Percentiles rank a stretch among this genome's conserved stretches.
These are phyloP conservation scores for Rubus parviflorus DNA, from an alignment of 306 rosid genomes.

Conservation along the genomic window DNA sequence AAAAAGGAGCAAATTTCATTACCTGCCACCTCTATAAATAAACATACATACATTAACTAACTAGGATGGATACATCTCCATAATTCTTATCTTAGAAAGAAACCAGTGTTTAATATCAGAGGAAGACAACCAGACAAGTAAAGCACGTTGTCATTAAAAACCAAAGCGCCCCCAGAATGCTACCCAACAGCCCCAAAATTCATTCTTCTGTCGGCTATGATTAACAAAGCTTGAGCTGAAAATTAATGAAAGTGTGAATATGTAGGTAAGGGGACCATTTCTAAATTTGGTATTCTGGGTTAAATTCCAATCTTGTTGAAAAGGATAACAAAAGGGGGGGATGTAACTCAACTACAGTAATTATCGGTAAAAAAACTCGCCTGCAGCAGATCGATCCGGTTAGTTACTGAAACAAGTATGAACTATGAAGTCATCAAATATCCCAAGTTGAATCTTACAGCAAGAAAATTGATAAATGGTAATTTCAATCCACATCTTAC, in stretches of 20 bases:
- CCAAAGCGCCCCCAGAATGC: conserved; percentile 21
- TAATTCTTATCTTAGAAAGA: background rate
- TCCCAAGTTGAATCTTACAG: background rate
- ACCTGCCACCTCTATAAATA: background rate
- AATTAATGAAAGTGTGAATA: background rate
- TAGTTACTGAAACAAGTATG: background rate
- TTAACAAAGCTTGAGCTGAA: background rate
- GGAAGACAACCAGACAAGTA: conserved; percentile 23
- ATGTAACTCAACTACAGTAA: too few relatives aligned
- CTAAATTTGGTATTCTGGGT: background rate
- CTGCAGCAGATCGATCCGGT: too few relatives aligned
- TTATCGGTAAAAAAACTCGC: too few relatives aligned
- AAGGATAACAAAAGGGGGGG: background rate
- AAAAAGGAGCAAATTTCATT: background rate
- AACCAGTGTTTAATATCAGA: background rate
- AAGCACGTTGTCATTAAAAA: conserved; percentile 9
- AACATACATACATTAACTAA: background rate
- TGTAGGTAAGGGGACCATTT: conserved; percentile 4
- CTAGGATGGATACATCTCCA: background rate
- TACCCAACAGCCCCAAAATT: conserved; percentile 4
- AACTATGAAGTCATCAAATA: background rate
- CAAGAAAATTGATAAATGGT: background rate
- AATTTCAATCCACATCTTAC: background rate
- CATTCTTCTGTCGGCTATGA: conserved; percentile 18
- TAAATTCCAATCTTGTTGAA: background rate